phyloP scores from a whole-genome alignment of 306 rosid genomes.

The Acacia melanoxylon region DNA sequence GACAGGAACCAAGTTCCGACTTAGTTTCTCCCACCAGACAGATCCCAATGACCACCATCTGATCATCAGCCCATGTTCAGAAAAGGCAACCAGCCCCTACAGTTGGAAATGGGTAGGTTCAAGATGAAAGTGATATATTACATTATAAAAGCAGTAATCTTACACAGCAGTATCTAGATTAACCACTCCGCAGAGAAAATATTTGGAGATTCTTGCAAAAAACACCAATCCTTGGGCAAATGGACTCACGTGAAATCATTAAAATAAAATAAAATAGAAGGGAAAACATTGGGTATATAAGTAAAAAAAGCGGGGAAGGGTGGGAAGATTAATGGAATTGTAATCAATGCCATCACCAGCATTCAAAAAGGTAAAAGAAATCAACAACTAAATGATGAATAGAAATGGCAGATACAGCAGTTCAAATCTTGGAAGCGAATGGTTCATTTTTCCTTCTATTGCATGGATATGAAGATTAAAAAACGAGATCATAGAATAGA shows the following conservation, averaged over 20 bases:
- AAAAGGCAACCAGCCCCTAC: slow-evolving; percentile 93
- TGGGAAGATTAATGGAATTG: background rate
- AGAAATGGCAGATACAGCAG: slow-evolving; percentile 5
- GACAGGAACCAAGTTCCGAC: slow-evolving; percentile 80
- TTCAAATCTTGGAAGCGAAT: background rate
- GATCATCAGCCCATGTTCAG: slow-evolving; percentile 91
- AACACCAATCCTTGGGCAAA: too few species aligned
- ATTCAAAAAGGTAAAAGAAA: background rate
- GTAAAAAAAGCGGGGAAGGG: background rate
- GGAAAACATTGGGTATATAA: too few species aligned
- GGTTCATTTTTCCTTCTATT: background rate
- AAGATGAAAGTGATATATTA: background rate
- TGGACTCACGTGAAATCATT: too few species aligned
- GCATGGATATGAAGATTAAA: background rate
- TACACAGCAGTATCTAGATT: background rate
- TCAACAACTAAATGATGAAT: background rate
- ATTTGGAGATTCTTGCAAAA: too few species aligned
- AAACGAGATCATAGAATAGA: background rate
- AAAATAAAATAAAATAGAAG: too few species aligned
- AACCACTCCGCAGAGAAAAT: background rate
- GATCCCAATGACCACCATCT: slow-evolving; percentile 99
- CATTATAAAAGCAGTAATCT: background rate
- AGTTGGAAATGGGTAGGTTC: slow-evolving; percentile 28
- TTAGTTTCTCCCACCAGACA: slow-evolving; percentile 96
- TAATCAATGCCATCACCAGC: slow-evolving; percentile 2